Conservation (phyloP, 352 stramenopile genomes). For the Phytopythium boreale region DNA sequence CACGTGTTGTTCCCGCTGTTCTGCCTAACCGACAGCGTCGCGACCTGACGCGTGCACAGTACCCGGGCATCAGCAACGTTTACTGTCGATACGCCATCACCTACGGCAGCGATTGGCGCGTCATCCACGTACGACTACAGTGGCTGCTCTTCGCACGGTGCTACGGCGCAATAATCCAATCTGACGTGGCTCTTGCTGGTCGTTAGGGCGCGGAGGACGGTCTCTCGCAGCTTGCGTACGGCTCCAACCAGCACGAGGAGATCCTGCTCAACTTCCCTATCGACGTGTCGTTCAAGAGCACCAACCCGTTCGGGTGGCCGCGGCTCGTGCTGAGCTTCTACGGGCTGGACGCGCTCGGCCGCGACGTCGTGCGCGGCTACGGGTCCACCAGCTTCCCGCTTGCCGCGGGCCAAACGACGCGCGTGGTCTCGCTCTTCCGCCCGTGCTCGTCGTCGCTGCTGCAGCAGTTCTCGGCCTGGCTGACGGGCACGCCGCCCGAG, state of each 20-base stretch:
- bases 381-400: slow-evolving; percentile 85
- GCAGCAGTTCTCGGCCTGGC: slow-evolving; percentile 87
- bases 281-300: slow-evolving; percentile 95
- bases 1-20: background rate
- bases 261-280: slow-evolving; percentile 96
- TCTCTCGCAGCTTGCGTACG: slow-evolving; percentile 87
- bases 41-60: slow-evolving; percentile 26
- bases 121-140: slow-evolving; percentile 64
- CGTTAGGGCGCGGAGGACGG: slow-evolving; percentile 69
- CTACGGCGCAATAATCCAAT: too few species aligned
- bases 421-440: slow-evolving; percentile 84
- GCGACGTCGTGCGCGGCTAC: slow-evolving; percentile 92
- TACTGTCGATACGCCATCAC: slow-evolving; percentile 93
- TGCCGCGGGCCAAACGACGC: slow-evolving; percentile 46
- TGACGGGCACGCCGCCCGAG: slow-evolving; percentile 83
- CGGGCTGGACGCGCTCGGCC: slow-evolving; percentile 87
- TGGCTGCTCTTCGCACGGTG: background rate
- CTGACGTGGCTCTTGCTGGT: background rate
- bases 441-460: slow-evolving; percentile 83
- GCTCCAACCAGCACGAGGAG: slow-evolving; percentile 37
- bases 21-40: background rate
- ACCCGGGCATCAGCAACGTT: slow-evolving; percentile 76
- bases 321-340: slow-evolving; percentile 88
- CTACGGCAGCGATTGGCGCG: slow-evolving; percentile 91
- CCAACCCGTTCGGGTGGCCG: slow-evolving; percentile 94